phyloP scores from a whole-genome alignment of 73 alveolate genomes.

The Tetrahymena elliotti region DNA sequence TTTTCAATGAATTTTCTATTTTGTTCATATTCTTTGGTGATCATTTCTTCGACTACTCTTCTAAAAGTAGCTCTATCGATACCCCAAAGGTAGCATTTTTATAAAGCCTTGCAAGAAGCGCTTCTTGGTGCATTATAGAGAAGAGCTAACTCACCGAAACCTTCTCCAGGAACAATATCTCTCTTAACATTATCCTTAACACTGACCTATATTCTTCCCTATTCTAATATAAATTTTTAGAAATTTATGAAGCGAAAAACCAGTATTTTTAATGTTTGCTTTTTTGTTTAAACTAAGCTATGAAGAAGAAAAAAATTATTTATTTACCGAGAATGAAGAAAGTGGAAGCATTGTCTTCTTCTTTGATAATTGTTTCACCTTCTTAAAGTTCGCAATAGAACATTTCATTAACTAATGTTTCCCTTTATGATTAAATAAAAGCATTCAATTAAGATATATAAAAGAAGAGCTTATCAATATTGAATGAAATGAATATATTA shows the following conservation, averaged over 20 bases:
- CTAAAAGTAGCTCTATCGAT: conserved; percentile 47
- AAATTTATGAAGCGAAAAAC: neutral
- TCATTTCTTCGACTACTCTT: conserved; percentile 27
- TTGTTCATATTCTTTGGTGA: conserved; percentile 30
- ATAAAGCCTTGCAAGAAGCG: conserved; percentile 34
- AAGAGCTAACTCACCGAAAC: conserved; percentile 53
- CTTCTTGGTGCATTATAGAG: conserved; percentile 52
- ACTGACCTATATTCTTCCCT: conserved; percentile 41
- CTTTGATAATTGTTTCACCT: conserved; percentile 15
- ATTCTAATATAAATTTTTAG: conserved; percentile 9
- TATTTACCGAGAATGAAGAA: conserved; percentile 28
- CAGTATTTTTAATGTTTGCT: neutral
- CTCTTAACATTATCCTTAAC: conserved; percentile 27
- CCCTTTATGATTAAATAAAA: neutral
- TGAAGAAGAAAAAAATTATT: neutral
- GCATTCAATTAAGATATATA: neutral
- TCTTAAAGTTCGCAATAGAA: conserved; percentile 29
- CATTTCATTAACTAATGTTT: conserved; percentile 22
- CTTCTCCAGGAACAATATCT: conserved; percentile 25
- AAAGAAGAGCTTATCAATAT: neutral
- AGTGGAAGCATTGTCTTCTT: conserved; percentile 35
- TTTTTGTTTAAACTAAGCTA: neutral
- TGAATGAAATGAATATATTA: neutral
- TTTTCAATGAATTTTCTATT: conserved; percentile 39
- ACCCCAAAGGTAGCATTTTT: conserved; percentile 46